Conservation (phyloP, 306 rosid species). For the Medicago ruthenica region DNA sequence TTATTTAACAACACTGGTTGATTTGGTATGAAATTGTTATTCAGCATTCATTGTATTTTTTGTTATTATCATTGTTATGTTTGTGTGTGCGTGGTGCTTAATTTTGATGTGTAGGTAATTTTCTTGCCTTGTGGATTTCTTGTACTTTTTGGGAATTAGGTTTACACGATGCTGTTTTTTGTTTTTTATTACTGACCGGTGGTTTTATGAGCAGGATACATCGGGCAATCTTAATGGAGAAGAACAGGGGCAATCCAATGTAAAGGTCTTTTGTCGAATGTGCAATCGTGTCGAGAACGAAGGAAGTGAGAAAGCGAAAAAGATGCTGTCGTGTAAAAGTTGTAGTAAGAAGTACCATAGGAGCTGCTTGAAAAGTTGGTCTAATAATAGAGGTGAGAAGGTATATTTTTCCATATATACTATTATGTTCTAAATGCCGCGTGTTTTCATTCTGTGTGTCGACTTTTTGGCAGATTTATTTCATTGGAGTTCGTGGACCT, state of each 20-base stretch:
- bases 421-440: conserved; percentile 19
- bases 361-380: conserved; percentile 92
- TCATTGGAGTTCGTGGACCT: conserved; percentile 62
- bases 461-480: conserved; percentile 46
- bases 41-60: background rate
- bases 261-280: conserved; percentile 87
- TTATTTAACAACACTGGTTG: background rate
- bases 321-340: conserved; percentile 94
- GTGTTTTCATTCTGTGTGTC: conserved; percentile 21
- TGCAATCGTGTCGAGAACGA: conserved; percentile 90
- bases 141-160: background rate
- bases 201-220: conserved; percentile 62
- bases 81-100: background rate
- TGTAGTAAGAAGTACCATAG: conserved; percentile 95
- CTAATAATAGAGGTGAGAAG: conserved; percentile 84
- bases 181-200: background rate
- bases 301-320: conserved; percentile 83
- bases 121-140: background rate
- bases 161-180: background rate
- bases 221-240: conserved; percentile 63
- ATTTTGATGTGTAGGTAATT: background rate
- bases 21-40: background rate
- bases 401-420: background rate
- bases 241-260: conserved; percentile 74
- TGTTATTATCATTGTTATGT: background rate